Evolutionary conservation across 768 basidiomycete species (phyloP), one percentile per base, ranked within the genome.

Genomic region (Lentinula aciculospora): DNA sequence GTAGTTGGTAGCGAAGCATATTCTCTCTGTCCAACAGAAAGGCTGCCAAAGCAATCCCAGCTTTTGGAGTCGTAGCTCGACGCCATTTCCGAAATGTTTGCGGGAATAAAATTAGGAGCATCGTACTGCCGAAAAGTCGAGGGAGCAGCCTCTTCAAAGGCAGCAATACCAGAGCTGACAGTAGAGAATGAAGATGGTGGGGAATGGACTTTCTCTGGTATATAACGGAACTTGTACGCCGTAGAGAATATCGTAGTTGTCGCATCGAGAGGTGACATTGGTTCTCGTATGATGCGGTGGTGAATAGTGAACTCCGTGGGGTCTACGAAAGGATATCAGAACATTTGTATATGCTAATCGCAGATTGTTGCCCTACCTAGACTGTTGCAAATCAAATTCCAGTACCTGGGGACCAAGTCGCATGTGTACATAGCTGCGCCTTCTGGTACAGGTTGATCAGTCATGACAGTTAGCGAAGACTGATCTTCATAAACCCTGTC

Each of bases 231-330:
- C 62, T 76, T 79, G 67, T 84, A 86, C 56, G 76, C 74, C 7
- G 83, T 83, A 12, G 81, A 82, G 68, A 84, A 86, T 51, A 83
- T 70, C 31, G 74, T 60, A 1, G 69, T 63, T 12, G 32, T 12
- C 17, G 12, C 19, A n/a, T 39, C 36, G 32, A 36, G 27, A 44
- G 42, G 23, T 21, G 32, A 39, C 32, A 12, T 27, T 25, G 53
- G 27, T 4, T 73, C 71, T 57, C 73, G 71, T 27, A 73, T 63
- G 46, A 90, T 82, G 50, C 85, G 81, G 65, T 90, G 88, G 42
- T 82, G 70, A 64, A 90, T 86, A 2, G 79, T 81, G 68, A 80
- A 89, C 56, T 78, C 69, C 3, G 85, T 81, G 21, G 86, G 84
- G 68, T 90, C 88, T 89, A 60, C 17, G 12, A 47, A 25, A 25